phyloP scores from a whole-genome alignment of 176 grass and related monocot genomes.

The Oryza meridionalis region DNA sequence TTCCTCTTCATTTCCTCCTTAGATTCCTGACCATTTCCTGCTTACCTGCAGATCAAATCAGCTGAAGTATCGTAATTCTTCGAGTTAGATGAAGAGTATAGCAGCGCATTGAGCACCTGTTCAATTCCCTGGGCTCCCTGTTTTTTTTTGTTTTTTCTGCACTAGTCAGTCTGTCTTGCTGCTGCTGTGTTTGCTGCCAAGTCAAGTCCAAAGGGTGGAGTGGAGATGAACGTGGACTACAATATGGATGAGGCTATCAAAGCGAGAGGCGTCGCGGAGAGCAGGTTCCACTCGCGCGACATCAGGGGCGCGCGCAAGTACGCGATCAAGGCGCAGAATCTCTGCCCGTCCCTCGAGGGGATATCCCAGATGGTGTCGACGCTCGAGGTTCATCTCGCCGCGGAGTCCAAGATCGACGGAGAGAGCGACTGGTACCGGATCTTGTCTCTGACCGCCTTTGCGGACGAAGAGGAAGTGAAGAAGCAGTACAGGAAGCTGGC shows the following conservation, averaged over 20 bases:
- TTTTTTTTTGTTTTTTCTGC: slow-evolving; percentile 12
- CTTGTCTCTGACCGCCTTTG: slow-evolving; percentile 63
- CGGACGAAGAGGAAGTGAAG: slow-evolving; percentile 88
- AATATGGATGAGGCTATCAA: slow-evolving; percentile 77
- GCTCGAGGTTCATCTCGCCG: slow-evolving; percentile 83
- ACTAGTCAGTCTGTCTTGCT: slow-evolving; percentile 15
- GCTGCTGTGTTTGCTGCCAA: neutral
- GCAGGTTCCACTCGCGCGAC: slow-evolving; percentile 67
- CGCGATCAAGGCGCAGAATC: slow-evolving; percentile 79
- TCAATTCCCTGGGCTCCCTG: slow-evolving; percentile 19
- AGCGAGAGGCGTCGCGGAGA: slow-evolving; percentile 73
- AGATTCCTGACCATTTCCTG: slow-evolving; percentile 10
- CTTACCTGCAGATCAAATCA: slow-evolving; percentile 26
- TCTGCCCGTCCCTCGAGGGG: slow-evolving; percentile 78
- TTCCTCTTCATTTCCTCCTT: neutral
- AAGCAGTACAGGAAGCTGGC: slow-evolving; percentile 89
- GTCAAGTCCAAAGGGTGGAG: slow-evolving; percentile 32
- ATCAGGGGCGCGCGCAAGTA: slow-evolving; percentile 73
- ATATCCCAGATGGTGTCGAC: slow-evolving; percentile 86
- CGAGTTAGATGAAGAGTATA: slow-evolving; percentile 12
- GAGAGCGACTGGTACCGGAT: slow-evolving; percentile 91
- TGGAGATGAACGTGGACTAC: slow-evolving; percentile 65
- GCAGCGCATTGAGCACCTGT: slow-evolving; percentile 26
- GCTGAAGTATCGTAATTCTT: neutral
- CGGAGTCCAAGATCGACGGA: slow-evolving; percentile 70